phyloP scores from a whole-genome alignment of 73 alveolate genomes.

The Durusdinium trenchii region DNA sequence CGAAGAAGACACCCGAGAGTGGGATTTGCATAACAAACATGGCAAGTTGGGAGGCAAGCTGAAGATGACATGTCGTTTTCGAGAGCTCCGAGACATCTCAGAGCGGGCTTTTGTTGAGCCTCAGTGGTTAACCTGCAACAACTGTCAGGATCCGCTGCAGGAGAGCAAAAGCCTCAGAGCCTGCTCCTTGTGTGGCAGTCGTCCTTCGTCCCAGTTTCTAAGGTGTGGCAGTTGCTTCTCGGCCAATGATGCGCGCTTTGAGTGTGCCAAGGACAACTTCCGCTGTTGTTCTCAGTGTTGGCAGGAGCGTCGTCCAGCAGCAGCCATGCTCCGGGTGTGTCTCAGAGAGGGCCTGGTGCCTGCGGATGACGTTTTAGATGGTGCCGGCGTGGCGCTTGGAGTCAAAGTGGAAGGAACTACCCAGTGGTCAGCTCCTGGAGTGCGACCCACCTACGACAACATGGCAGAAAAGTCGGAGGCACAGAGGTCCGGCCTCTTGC shows the following conservation, averaged over 20 bases:
- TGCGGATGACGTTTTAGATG: neutral
- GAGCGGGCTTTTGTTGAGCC: neutral
- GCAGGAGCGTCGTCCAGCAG: slow-evolving; percentile 50
- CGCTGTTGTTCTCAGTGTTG: slow-evolving; percentile 30
- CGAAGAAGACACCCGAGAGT: neutral
- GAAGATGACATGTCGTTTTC: slow-evolving; percentile 40
- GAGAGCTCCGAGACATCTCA: neutral
- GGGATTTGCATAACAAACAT: neutral
- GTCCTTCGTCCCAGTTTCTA: neutral
- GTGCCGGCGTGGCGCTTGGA: slow-evolving; percentile 39
- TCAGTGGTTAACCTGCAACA: slow-evolving; percentile 4
- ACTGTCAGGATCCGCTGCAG: neutral
- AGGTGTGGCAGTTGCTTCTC: slow-evolving; percentile 9
- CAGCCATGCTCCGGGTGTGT: slow-evolving; percentile 56
- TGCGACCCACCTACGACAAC: slow-evolving; percentile 33
- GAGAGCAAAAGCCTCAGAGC: slow-evolving; percentile 5
- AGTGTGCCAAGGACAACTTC: slow-evolving; percentile 47
- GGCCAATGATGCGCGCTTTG: neutral
- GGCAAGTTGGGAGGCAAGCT: slow-evolving; percentile 23
- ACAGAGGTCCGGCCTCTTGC: too few relatives aligned
- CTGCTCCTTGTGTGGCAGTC: slow-evolving; percentile 47
- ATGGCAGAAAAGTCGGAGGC: slow-evolving; percentile 29
- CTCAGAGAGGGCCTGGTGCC: slow-evolving; percentile 73
- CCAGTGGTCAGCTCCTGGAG: slow-evolving; percentile 37
- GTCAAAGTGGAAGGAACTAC: slow-evolving; percentile 20